A percentile compares a stretch with the other conserved stretches of the same genome.
Evolutionary conservation across 345 rosid genomes (phyloP).

Genomic region (Firmiana major): DNA sequence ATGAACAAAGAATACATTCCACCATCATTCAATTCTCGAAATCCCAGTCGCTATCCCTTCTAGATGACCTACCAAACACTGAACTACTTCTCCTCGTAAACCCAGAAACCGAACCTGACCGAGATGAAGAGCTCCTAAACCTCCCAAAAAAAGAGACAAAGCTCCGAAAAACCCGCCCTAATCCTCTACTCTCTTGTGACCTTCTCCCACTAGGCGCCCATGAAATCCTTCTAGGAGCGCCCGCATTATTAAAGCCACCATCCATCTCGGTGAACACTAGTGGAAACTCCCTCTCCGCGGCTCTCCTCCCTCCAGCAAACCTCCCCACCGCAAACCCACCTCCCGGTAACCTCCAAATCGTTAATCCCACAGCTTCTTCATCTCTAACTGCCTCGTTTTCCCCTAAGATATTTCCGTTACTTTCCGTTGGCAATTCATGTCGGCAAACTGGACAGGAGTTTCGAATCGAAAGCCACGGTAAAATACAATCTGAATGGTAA

Average conservation of each 20-base stretch:
- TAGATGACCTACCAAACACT: slow-evolving; percentile 28
- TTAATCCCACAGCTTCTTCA: slow-evolving; percentile 43
- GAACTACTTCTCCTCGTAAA: slow-evolving; percentile 30
- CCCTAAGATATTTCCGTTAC: slow-evolving; percentile 3
- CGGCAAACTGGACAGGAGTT: slow-evolving; percentile 65
- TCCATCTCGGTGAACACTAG: slow-evolving; percentile 58
- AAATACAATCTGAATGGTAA: slow-evolving; percentile 52
- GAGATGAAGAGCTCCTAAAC: slow-evolving; percentile 26
- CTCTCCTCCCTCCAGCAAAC: slow-evolving; percentile 44
- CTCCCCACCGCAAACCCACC: slow-evolving; percentile 63
- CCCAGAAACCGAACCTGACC: slow-evolving; percentile 18
- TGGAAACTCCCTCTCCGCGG: slow-evolving; percentile 45
- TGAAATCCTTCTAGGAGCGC: slow-evolving; percentile 47
- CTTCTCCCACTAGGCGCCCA: slow-evolving; percentile 49
- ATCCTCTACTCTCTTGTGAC: slow-evolving; percentile 39
- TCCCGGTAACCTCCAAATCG: slow-evolving; percentile 59
- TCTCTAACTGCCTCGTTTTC: slow-evolving; percentile 21
- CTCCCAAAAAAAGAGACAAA: slow-evolving; percentile 43
- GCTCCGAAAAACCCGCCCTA: slow-evolving; percentile 37
- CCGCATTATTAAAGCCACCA: slow-evolving; percentile 43
- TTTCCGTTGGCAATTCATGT: slow-evolving; percentile 41
- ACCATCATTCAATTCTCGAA: slow-evolving; percentile 25
- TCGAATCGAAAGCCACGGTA: slow-evolving; percentile 50
- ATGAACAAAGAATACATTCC: slow-evolving; percentile 8
- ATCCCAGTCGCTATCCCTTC: slow-evolving; percentile 26